Conservation (phyloP, 1,284 basidiomycete genomes). For the Leccinum pachyderme region DNA sequence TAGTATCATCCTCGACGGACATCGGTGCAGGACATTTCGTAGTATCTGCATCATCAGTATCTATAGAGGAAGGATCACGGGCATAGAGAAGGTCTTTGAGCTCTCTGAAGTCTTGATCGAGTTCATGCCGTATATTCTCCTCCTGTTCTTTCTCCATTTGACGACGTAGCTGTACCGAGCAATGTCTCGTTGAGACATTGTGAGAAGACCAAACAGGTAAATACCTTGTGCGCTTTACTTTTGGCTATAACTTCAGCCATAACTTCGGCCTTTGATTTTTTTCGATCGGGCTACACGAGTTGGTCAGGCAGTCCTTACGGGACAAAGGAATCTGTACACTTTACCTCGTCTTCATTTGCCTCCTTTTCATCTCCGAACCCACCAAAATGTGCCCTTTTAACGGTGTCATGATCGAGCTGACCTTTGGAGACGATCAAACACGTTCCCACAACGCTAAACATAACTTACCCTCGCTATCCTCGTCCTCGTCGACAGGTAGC, state of each 20-base stretch:
- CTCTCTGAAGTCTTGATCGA: conserved; percentile 87
- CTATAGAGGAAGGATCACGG: conserved; percentile 47
- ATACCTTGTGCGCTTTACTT: conserved; percentile 91
- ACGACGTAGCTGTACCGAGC: conserved; percentile 61
- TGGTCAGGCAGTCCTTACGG: conserved; percentile 5
- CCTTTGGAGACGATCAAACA: conserved; percentile 36
- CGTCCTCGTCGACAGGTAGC: conserved; percentile 70
- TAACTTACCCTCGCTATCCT: conserved; percentile 45
- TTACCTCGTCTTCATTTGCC: conserved; percentile 53
- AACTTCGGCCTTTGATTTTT: conserved; percentile 93
- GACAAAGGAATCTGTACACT: fast-evolving
- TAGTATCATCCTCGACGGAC: conserved; percentile 25
- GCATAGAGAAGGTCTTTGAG: conserved; percentile 77
- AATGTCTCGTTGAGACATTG: conserved; percentile 1
- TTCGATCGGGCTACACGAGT: conserved; percentile 62
- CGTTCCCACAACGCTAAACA: conserved; percentile 24
- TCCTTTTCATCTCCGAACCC: conserved; percentile 82
- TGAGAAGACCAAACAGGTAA: conserved; percentile 5
- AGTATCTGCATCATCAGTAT: conserved; percentile 34
- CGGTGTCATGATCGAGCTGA: conserved; percentile 65
- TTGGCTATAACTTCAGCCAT: conserved; percentile 99
- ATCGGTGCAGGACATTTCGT: conserved; percentile 1
- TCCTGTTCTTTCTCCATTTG: conserved; percentile 88
- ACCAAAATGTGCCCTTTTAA: conserved; percentile 77
- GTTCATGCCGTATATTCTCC: conserved; percentile 82